Evolutionary conservation across 345 rosid species (phyloP).

Genomic region (Camelina neglecta): DNA sequence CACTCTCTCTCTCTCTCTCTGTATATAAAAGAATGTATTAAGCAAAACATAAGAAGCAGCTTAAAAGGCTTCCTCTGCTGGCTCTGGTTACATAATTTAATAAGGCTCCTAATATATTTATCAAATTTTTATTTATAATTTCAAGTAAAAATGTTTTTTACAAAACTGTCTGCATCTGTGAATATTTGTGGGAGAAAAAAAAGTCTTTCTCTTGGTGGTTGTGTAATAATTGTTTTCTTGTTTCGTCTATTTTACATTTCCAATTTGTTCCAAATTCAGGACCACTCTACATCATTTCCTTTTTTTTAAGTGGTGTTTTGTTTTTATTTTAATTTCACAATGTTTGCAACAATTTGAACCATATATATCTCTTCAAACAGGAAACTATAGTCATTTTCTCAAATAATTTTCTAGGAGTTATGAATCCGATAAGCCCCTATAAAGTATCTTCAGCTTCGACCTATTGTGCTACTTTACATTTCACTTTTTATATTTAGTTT

Average conservation of each 20-base stretch:
- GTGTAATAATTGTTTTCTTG: conserved; percentile 42
- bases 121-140: background rate
- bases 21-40: conserved; percentile 34
- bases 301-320: background rate
- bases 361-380: conserved; percentile 9
- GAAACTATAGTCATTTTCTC: conserved; percentile 38
- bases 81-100: conserved; percentile 17
- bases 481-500: background rate
- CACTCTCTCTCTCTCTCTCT: background rate
- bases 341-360: conserved; percentile 1
- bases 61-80: conserved; percentile 17
- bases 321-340: background rate
- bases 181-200: background rate
- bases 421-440: conserved; percentile 11
- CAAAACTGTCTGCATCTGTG: background rate
- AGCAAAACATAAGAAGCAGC: conserved; percentile 36
- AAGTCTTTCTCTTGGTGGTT: conserved; percentile 35
- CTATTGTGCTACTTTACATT: conserved; percentile 2
- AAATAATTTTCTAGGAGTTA: conserved; percentile 28
- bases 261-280: conserved; percentile 29
- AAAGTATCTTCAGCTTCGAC: background rate
- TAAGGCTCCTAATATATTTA: conserved; percentile 3
- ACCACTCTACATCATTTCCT: conserved; percentile 28
- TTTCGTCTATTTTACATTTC: conserved; percentile 42
- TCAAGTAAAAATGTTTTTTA: background rate